Evolutionary conservation across 805 yeast genomes (phyloP), one percentile per base, ranked within the genome.

Genomic region (Wickerhamomyces queroliae): DNA sequence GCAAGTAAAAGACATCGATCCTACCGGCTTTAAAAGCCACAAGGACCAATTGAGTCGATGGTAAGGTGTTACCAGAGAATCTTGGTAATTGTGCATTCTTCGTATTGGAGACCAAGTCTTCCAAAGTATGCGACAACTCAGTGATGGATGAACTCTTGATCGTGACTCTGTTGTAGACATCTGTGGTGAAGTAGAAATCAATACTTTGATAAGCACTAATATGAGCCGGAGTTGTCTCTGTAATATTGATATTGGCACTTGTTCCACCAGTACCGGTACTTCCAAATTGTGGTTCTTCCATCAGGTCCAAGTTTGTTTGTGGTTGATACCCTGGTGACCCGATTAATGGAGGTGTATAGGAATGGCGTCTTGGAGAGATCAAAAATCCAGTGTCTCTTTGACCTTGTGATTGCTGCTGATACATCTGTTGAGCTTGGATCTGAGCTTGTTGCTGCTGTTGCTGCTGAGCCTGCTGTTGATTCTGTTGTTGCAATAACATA

Each of bases 1-100:
- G 78, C 17, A 80, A 61, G 53, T 76, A 78, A 52, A 83, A 87
- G 8, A 86, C 87, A 59, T 88, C 96, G 40, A 81, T 63, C 32
- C 96, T 68, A 8, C 88, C 86, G 22, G 82, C 78, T 58, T 89
- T 88, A 64, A 88, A 88, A 40, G 80, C 79, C 31, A 87, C 84
- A 33, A 83, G 62, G 26, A 78, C 74, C 40, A 85, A 66, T 43
- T 63, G 65, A 9, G 55, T 47, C 4, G 51, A 45, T 21, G 59
- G 52, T 22, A 55, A 38, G 1, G 54, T 33, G 15, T 21, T 6
- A 5, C 21, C 29, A 18, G 34, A 29, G 17, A 36, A 36, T 30
- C 39, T 36, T 29, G 39, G 39, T 18, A 36, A 24, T 24, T 36
- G 39, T n/a, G 19, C 35, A 29, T 30, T 30, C 19, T 30, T 30